phyloP scores from a whole-genome alignment of 495 filamentous ascomycete genomes.

The Cairneyella variabilis region DNA sequence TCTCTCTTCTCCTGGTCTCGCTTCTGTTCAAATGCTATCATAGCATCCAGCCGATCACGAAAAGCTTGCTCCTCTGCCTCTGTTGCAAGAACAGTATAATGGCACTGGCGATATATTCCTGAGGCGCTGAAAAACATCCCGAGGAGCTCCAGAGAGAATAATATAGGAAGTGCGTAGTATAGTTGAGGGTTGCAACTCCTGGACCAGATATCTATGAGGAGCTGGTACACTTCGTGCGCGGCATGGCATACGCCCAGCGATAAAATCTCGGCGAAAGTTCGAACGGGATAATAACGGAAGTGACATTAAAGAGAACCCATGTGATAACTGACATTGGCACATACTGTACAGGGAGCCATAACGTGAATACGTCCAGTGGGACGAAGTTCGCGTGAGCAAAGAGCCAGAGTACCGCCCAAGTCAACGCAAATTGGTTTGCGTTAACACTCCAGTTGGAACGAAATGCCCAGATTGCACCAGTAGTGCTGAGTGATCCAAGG shows the following conservation, averaged over 20 bases:
- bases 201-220: slow-evolving; percentile 46
- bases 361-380: slow-evolving; percentile 41
- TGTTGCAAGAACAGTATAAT: slow-evolving; percentile 31
- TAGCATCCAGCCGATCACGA: slow-evolving; percentile 26
- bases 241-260: slow-evolving; percentile 40
- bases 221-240: slow-evolving; percentile 43
- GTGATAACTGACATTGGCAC: slow-evolving; percentile 44
- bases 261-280: slow-evolving; percentile 44
- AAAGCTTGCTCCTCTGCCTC: slow-evolving; percentile 29
- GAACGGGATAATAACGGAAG: slow-evolving; percentile 43
- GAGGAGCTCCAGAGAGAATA: slow-evolving; percentile 39
- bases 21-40: slow-evolving; percentile 24
- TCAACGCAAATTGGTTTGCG: slow-evolving; percentile 41
- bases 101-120: slow-evolving; percentile 39
- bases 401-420: slow-evolving; percentile 49
- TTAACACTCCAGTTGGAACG: slow-evolving; percentile 42
- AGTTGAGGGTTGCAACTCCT: slow-evolving; percentile 43
- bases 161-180: slow-evolving; percentile 36
- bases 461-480: slow-evolving; percentile 53
- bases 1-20: slow-evolving; percentile 14
- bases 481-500: slow-evolving; percentile 39
- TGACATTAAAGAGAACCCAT: slow-evolving; percentile 48
- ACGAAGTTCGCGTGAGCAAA: slow-evolving; percentile 49
- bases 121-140: slow-evolving; percentile 28
- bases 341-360: slow-evolving; percentile 38